Percentiles rank a stretch among this genome's conserved stretches.
phyloP scores from a whole-genome alignment of 179 eudicot genomes.

The Kewa caespitosa region DNA sequence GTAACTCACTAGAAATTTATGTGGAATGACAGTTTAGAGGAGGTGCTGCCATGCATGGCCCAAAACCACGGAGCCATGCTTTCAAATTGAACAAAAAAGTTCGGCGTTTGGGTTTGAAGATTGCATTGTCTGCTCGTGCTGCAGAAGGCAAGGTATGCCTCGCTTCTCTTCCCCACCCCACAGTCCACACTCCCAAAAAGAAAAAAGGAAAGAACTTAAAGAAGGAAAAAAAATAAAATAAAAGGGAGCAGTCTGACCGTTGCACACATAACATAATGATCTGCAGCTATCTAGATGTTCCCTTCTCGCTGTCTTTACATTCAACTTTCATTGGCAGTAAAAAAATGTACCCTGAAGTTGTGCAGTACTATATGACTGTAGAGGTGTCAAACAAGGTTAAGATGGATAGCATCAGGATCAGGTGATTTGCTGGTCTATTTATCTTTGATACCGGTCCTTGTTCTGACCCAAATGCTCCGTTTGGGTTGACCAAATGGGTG shows the following conservation, averaged over 20 bases:
- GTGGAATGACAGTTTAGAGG: constrained; percentile 67
- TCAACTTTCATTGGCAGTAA: neutral
- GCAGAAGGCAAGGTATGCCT: constrained; percentile 96
- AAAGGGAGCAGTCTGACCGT: neutral
- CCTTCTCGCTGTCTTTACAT: neutral
- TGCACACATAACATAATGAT: neutral
- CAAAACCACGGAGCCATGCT: constrained; percentile 97
- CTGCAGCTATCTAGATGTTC: neutral
- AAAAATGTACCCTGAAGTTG: neutral
- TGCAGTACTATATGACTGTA: neutral
- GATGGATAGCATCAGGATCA: too few relatives aligned
- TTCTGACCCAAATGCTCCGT: too few relatives aligned
- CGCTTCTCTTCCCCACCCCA: neutral
- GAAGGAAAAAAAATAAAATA: too few relatives aligned
- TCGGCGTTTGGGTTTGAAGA: constrained; percentile 83
- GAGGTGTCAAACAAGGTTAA: too few relatives aligned
- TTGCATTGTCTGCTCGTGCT: constrained; percentile 94
- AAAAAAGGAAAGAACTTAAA: neutral
- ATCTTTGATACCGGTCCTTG: too few relatives aligned
- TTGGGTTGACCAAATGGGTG: too few relatives aligned
- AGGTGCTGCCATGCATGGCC: constrained; percentile 88
- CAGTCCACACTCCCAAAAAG: neutral
- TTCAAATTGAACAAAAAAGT: constrained; percentile 87
- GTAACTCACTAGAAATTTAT: neutral
- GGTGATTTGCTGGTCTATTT: too few relatives aligned